Evolutionary conservation across 2,329 filamentous ascomycete genomes (phyloP).

Genomic region (Aspergillus nomiae): DNA sequence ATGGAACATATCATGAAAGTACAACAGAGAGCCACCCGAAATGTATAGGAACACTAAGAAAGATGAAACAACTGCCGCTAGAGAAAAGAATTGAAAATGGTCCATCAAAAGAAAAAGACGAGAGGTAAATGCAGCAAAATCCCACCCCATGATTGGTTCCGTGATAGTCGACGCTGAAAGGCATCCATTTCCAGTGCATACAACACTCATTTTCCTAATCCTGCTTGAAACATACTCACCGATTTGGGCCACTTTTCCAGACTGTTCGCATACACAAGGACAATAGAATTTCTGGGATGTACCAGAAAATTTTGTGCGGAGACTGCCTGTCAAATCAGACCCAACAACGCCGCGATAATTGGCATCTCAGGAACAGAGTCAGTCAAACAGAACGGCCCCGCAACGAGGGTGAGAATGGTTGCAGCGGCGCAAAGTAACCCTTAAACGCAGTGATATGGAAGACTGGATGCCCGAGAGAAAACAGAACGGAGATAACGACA

Average conservation of each 20-base stretch:
- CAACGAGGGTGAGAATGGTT: background rate
- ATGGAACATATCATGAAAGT: slow-evolving; percentile 20
- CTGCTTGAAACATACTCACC: background rate
- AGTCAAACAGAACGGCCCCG: background rate
- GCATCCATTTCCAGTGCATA: slow-evolving; percentile 13
- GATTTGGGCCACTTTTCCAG: background rate
- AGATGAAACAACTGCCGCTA: slow-evolving; percentile 11
- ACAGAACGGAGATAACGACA: slow-evolving; percentile 15
- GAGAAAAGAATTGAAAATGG: slow-evolving; percentile 11
- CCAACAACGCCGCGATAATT: background rate
- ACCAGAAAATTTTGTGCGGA: background rate
- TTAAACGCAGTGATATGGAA: slow-evolving; percentile 5
- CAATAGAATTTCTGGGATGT: background rate
- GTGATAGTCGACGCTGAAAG: slow-evolving; percentile 16
- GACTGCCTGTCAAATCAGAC: background rate
- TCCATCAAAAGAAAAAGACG: slow-evolving; percentile 7
- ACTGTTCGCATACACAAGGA: background rate
- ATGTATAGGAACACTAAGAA: slow-evolving; percentile 17
- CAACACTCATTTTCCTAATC: slow-evolving; percentile 10
- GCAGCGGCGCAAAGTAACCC: background rate
- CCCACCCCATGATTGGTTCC: slow-evolving; percentile 20
- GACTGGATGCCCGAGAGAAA: slow-evolving; percentile 9
- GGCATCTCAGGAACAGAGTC: too few relatives aligned
- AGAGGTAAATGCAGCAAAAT: slow-evolving; percentile 21
- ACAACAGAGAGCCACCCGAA: slow-evolving; percentile 22